Percentiles rank a stretch among this genome's conserved stretches.
These are phyloP conservation scores for Sesbania bispinosa DNA, from an alignment of 306 rosid species.

Conservation along the genomic window DNA sequence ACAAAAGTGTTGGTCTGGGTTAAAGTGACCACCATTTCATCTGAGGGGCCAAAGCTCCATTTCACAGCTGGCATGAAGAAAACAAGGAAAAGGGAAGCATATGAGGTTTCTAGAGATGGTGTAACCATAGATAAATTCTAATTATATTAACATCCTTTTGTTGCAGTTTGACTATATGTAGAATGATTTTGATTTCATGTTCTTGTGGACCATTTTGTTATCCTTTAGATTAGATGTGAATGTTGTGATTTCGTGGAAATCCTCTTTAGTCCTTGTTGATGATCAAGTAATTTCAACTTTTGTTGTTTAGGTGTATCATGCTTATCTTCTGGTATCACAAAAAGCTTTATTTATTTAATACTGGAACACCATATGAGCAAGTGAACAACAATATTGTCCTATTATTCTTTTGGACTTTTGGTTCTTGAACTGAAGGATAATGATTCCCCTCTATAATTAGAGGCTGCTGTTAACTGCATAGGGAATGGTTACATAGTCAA, in stretches of 20 bases:
- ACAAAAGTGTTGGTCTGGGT: constrained; percentile 93
- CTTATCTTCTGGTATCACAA: background rate
- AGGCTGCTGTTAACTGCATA: too few species aligned
- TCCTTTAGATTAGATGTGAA: constrained; percentile 9
- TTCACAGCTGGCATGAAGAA: constrained; percentile 90
- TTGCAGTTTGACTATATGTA: constrained; percentile 8
- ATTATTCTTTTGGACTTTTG: background rate
- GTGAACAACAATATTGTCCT: background rate
- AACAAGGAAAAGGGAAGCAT: constrained; percentile 81
- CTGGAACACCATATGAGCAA: background rate
- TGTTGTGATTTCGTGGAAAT: constrained; percentile 17
- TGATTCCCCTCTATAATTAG: background rate
- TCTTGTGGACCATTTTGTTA: constrained; percentile 5
- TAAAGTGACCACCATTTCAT: constrained; percentile 67
- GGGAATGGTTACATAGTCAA: too few species aligned
- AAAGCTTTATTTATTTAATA: background rate
- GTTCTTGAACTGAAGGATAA: background rate
- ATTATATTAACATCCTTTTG: constrained; percentile 3
- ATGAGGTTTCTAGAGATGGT: constrained; percentile 85
- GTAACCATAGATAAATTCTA: constrained; percentile 66
- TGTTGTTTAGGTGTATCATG: background rate
- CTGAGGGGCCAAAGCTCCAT: constrained; percentile 75
- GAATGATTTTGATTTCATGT: constrained; percentile 17
- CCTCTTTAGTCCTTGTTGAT: background rate
- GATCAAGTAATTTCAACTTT: background rate